Evolutionary conservation across 805 yeast species (phyloP).

Genomic region (Cyberlindnera lachancei): DNA sequence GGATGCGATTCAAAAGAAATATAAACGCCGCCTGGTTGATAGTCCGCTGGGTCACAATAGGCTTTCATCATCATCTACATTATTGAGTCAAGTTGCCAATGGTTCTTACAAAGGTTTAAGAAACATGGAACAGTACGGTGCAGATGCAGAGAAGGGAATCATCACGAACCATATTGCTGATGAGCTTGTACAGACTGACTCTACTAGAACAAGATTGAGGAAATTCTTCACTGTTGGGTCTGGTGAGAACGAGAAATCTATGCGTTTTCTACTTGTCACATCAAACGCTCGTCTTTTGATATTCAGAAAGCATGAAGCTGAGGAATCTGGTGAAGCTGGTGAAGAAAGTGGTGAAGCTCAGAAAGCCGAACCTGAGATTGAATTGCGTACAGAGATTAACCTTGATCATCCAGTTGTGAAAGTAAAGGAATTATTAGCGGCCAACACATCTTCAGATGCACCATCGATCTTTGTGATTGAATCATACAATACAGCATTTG

Average conservation of each 20-base stretch:
- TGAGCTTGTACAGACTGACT: slow-evolving; percentile 8
- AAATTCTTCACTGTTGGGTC: slow-evolving; percentile 17
- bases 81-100: slow-evolving; percentile 37
- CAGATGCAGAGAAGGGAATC: slow-evolving; percentile 25
- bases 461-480: slow-evolving; percentile 47
- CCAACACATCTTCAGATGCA: slow-evolving; percentile 23
- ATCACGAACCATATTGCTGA: slow-evolving; percentile 16
- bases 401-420: slow-evolving; percentile 43
- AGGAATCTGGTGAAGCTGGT: slow-evolving; percentile 2
- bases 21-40: slow-evolving; percentile 50
- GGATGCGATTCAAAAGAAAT: slow-evolving; percentile 47
- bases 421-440: slow-evolving; percentile 51
- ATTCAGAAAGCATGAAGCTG: slow-evolving; percentile 30
- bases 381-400: slow-evolving; percentile 46
- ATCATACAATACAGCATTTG: slow-evolving; percentile 46
- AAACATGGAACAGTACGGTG: slow-evolving; percentile 22
- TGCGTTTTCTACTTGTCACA: slow-evolving; percentile 51
- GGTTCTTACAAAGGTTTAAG: slow-evolving; percentile 36
- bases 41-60: slow-evolving; percentile 43
- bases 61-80: slow-evolving; percentile 28
- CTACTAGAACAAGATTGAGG: slow-evolving; percentile 17
- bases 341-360: too few species aligned
- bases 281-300: slow-evolving; percentile 56
- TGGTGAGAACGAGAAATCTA: slow-evolving; percentile 30
- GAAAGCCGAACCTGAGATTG: slow-evolving; percentile 28